A percentile compares a stretch with the other conserved stretches of the same genome.
Evolutionary conservation across 2,329 filamentous ascomycete genomes (phyloP).

Genomic region (Colletotrichum truncatum): DNA sequence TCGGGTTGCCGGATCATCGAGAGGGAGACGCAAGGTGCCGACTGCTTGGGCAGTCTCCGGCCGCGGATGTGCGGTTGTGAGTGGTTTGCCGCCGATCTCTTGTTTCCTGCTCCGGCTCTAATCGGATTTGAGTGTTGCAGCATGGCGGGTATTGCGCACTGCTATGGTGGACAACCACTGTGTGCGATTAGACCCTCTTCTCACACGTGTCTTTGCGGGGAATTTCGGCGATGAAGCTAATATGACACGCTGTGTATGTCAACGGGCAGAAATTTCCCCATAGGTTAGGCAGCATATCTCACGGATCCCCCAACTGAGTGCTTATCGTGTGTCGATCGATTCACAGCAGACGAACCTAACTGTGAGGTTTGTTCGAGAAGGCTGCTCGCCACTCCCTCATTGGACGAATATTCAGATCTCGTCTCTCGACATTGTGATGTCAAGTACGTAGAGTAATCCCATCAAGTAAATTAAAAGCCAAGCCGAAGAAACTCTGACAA

Average conservation of each 20-base stretch:
- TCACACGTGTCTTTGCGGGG: background rate
- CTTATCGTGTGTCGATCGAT: conserved; percentile 9
- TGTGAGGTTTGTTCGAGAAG: background rate
- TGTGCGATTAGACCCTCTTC: background rate
- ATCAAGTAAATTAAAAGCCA: background rate
- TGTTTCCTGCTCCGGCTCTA: background rate
- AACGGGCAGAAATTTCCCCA: background rate
- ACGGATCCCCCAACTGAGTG: background rate
- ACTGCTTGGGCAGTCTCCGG: background rate
- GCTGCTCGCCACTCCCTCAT: no score
- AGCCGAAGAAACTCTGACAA: background rate
- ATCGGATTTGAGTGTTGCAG: background rate
- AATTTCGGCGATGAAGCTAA: background rate
- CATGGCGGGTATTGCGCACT: background rate
- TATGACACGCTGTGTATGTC: background rate
- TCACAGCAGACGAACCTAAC: background rate
- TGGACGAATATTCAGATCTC: background rate
- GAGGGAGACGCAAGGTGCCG: background rate
- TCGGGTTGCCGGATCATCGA: background rate
- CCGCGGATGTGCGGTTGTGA: background rate
- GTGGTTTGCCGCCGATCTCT: conserved; percentile 1
- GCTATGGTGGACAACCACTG: background rate
- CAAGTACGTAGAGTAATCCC: background rate
- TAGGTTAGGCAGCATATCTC: background rate
- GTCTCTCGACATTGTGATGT: background rate